Conservation (phyloP, 768 basidiomycete genomes). For the Lactarius deliciosus region DNA sequence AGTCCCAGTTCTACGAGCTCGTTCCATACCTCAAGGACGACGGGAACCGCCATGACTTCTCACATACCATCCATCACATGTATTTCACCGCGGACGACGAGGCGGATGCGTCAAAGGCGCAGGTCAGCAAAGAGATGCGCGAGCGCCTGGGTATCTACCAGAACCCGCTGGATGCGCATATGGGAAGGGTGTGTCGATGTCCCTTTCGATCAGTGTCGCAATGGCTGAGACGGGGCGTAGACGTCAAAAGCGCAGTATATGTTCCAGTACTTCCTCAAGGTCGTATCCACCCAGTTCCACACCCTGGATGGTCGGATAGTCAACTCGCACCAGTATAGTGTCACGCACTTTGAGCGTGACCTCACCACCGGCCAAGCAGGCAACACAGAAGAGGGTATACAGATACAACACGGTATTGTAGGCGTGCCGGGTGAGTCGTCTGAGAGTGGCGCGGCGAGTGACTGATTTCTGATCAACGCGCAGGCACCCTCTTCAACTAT, state of each 20-base stretch:
- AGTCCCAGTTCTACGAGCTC: conserved; percentile 78
- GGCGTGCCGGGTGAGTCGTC: conserved; percentile 62
- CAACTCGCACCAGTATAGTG: conserved; percentile 92
- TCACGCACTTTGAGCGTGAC: conserved; percentile 95
- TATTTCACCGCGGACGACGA: conserved; percentile 84
- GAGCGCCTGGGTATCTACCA: conserved; percentile 66
- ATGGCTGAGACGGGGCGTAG: conserved; percentile 37
- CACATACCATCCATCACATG: conserved; percentile 80
- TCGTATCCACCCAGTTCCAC: conserved; percentile 92
- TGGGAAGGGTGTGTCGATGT: conserved; percentile 49
- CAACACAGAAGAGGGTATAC: conserved; percentile 60
- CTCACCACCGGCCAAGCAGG: conserved; percentile 60
- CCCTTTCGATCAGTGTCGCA: neutral
- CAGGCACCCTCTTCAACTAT: conserved; percentile 86
- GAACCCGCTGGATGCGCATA: conserved; percentile 74
- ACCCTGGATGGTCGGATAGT: conserved; percentile 76
- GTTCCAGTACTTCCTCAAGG: conserved; percentile 99
- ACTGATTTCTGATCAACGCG: conserved; percentile 12
- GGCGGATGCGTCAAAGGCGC: conserved; percentile 66
- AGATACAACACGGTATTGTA: conserved; percentile 67
- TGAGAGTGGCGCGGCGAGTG: neutral
- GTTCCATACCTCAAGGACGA: conserved; percentile 94
- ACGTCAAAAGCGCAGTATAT: conserved; percentile 83
- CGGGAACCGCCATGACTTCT: conserved; percentile 89
- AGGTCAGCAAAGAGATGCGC: conserved; percentile 61